phyloP scores from a whole-genome alignment of 495 filamentous ascomycete genomes.

The Hypoxylon fragiforme region DNA sequence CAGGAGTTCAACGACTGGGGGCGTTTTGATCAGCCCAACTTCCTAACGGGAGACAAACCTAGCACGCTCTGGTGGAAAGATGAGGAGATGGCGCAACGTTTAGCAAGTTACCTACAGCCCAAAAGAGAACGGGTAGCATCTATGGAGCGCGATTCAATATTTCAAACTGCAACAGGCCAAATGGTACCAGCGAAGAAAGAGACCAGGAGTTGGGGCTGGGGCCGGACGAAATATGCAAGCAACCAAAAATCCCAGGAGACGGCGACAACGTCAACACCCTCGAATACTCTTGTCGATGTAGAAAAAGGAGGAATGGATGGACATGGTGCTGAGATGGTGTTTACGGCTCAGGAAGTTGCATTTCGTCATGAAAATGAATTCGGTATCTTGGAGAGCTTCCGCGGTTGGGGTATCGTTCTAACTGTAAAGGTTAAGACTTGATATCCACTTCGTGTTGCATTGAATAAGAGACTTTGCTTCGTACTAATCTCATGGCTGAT shows the following conservation, averaged over 20 bases:
- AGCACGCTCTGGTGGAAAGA: slow-evolving; percentile 48
- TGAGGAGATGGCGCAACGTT: slow-evolving; percentile 50
- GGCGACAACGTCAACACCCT: not conserved
- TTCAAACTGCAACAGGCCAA: slow-evolving; percentile 38
- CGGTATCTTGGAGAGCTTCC: slow-evolving; percentile 55
- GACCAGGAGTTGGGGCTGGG: slow-evolving; percentile 35
- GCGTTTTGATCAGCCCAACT: slow-evolving; percentile 36
- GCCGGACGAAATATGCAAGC: slow-evolving; percentile 22
- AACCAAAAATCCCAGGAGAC: slow-evolving; percentile 6
- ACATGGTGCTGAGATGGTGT: slow-evolving; percentile 41
- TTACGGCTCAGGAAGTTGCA: slow-evolving; percentile 54
- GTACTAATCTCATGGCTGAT: too few relatives aligned
- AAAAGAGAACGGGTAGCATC: slow-evolving; percentile 27
- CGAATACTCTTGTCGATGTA: slow-evolving; percentile 3
- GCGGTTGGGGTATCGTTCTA: slow-evolving; percentile 54
- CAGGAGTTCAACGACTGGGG: slow-evolving; percentile 47
- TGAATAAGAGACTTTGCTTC: not conserved
- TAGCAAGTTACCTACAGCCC: slow-evolving; percentile 51
- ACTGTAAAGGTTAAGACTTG: slow-evolving; percentile 38
- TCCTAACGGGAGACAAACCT: not conserved
- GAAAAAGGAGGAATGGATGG: slow-evolving; percentile 2
- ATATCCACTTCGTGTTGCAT: not conserved
- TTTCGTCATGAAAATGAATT: slow-evolving; percentile 57
- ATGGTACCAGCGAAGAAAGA: slow-evolving; percentile 35
- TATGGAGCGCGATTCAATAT: slow-evolving; percentile 18